Conservation (phyloP, 208 protist genomes). For the Acanthamoeba polyphaga region DNA sequence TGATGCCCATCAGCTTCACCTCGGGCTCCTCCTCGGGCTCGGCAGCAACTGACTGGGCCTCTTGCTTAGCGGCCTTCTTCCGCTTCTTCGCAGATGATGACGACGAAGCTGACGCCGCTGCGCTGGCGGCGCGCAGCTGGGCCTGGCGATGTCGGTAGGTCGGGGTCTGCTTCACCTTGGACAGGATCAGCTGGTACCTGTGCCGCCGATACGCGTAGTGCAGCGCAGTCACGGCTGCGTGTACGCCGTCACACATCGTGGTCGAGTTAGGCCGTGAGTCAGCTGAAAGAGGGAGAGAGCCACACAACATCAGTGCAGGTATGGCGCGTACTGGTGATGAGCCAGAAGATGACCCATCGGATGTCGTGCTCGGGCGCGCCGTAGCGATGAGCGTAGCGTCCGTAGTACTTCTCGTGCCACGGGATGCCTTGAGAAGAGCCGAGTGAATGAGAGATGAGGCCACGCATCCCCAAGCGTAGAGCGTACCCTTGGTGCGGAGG, state of each 20-base stretch:
- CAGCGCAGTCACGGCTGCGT: conserved; percentile 41
- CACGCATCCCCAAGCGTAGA: background rate
- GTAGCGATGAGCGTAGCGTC: conserved; percentile 63
- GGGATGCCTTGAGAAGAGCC: conserved; percentile 33
- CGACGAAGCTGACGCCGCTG: background rate
- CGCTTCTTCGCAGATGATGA: background rate
- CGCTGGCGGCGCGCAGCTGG: background rate
- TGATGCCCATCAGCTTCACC: conserved; percentile 56
- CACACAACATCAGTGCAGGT: background rate
- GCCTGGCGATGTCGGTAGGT: conserved; percentile 37
- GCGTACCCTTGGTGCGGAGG: background rate
- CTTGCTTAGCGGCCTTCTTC: conserved; percentile 16
- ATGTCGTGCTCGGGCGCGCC: conserved; percentile 73
- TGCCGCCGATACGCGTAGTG: conserved; percentile 37
- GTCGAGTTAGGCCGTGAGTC: background rate
- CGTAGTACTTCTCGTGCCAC: conserved; percentile 71
- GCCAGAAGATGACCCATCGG: conserved; percentile 68
- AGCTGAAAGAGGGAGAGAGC: too few relatives aligned
- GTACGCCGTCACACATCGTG: background rate
- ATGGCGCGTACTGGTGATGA: conserved; percentile 43
- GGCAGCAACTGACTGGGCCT: background rate
- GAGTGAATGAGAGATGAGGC: background rate
- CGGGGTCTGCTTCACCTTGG: conserved; percentile 8
- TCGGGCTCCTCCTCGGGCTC: conserved; percentile 22
- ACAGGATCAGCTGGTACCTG: conserved; percentile 31